Evolutionary conservation across 257 asterid genomes (phyloP), one percentile per base, ranked within the genome.

Genomic region (Penstemon barbatus): DNA sequence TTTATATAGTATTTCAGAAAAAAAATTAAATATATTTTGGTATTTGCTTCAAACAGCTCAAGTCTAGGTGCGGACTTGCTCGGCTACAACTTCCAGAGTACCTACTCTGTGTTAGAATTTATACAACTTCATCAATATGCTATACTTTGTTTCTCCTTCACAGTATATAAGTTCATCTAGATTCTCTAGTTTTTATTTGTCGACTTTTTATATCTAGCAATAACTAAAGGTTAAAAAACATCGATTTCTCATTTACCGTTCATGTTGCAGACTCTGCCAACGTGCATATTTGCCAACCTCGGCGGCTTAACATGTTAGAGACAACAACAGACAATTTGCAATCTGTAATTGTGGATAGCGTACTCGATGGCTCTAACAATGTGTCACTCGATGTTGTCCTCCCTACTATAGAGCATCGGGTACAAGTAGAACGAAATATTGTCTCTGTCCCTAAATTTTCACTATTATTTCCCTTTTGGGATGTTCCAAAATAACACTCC

Each of bases 61-160:
- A 52, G 0, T 46, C 55, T 83, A 60, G 85, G 84, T 50, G 80
- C 61, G 68, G 84, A 78, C 25, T 49, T 83, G 60, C 65, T 57
- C 5, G 81, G 76, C 36, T 13, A 70, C 58, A 71, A 60, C 76
- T 61, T 13, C 71, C 71, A 67, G 57, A 50, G 65, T 66, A 53
- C 63, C 52, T 62, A 61, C 51, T 51, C 82, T 40, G 3, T 70
- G 51, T 54, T 42, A 0, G 70, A 62, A 41, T 63, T 36, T 66
- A 51, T 83, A 70, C 75, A 78, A 52, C 65, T 46, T 52, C 85
- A 83, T 65, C 84, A 42, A 4, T 68, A 59, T 67, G 85, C 84
- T 39, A 71, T 75, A 59, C 54, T 83, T 42, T 83, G 82, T 61
- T 83, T 67, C 78, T 78, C 85, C 51, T 46, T 63, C 60, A 25